These are phyloP conservation scores for Stentor coeruleus DNA, from an alignment of 73 alveolate genomes.

Conservation along the genomic window DNA sequence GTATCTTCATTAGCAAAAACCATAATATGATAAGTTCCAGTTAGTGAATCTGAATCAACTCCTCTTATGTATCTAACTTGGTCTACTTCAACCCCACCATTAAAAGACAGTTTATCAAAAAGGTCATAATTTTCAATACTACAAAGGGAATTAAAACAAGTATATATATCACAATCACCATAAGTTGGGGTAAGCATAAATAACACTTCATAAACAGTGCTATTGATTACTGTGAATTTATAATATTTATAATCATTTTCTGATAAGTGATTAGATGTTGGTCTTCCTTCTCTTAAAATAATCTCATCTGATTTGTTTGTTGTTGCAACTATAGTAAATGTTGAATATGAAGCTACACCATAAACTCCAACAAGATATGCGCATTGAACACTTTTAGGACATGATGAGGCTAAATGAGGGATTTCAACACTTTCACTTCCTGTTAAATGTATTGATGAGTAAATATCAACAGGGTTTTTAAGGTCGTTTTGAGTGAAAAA, in stretches of 20 bases:
- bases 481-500: slow-evolving; percentile 7
- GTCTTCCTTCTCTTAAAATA: slow-evolving; percentile 13
- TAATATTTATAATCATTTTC: not conserved
- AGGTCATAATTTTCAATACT: not conserved
- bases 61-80: not conserved
- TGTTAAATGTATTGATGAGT: not conserved
- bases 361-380: slow-evolving; percentile 7
- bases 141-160: not conserved
- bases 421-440: not conserved
- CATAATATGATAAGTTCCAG: slow-evolving; percentile 20
- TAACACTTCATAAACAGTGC: not conserved
- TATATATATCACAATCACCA: slow-evolving; percentile 14
- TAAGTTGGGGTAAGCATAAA: slow-evolving; percentile 10
- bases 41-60: not conserved
- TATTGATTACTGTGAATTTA: slow-evolving; percentile 11
- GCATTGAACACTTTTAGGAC: not conserved
- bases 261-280: not conserved
- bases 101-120: not conserved
- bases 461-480: not conserved
- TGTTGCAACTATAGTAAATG: not conserved
- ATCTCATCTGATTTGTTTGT: not conserved
- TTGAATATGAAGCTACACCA: not conserved
- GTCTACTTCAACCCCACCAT: slow-evolving; percentile 14
- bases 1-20: not conserved
- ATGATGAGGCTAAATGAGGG: not conserved